phyloP scores from a whole-genome alignment of 345 rosid species.

The Populus pruinosa region DNA sequence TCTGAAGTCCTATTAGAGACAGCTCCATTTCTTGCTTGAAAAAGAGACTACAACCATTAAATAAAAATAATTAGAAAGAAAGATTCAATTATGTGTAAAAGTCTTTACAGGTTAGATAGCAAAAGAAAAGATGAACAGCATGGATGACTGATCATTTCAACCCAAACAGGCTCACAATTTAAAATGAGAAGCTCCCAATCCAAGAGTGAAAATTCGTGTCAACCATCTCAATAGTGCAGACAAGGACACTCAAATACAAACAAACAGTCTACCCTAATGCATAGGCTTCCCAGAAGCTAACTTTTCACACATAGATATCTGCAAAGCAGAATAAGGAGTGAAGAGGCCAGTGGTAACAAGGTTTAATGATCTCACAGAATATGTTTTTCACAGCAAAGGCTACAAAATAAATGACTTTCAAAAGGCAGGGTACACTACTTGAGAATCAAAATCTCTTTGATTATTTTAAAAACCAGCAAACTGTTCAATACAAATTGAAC shows the following conservation, averaged over 20 bases:
- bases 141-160: background rate
- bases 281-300: background rate
- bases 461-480: background rate
- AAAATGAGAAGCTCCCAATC: background rate
- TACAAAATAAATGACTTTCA: background rate
- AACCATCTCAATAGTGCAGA: background rate
- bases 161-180: background rate
- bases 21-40: constrained; percentile 90
- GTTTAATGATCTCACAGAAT: background rate
- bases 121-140: background rate
- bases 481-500: background rate
- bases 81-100: background rate
- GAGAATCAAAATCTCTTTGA: background rate
- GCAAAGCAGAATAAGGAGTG: background rate
- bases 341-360: background rate
- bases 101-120: background rate
- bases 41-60: constrained; percentile 53
- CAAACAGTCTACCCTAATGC: background rate
- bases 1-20: constrained; percentile 82
- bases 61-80: background rate
- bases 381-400: background rate
- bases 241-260: background rate
- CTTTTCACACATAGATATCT: background rate
- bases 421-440: background rate
- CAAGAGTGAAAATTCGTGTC: background rate